Base-by-base conservation (phyloP, 768 basidiomycete genomes). In the Dioszegia hungarica region DNA sequence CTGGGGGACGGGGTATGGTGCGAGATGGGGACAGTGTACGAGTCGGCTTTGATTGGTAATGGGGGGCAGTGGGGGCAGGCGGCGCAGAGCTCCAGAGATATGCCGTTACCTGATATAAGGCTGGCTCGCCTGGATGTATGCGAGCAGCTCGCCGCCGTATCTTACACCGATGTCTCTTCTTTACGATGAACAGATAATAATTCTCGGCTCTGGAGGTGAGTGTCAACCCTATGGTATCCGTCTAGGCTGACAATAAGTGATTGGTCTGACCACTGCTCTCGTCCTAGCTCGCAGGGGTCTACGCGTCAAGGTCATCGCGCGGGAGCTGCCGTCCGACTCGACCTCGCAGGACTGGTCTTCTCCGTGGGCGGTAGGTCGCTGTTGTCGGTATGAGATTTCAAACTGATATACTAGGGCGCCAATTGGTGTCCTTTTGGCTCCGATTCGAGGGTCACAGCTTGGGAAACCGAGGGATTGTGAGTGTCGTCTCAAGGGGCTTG, bases 321-420 rank as follows among this genome's bases (percentile, higher is more conserved):
- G 70, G 43, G 77, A 78, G 52, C 50, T 76, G 19, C 75, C 77
- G 1, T 63, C 73, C 24, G 76, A 78, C 54, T 27, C 51, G 0
- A 27, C 60, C 24, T 63, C 60, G 12, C 48, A 61, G 2, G 66
- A 57, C 2, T 78, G 77, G 52, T 74, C 77, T 6, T 62, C 57
- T 22, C 77, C 77, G 0, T 78, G 77, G 77, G 75, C 77, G 0
- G 75, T 76, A 36, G 55, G 73, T 63, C 5, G 19, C 28, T 12
- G 15, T 24, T n/a, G 4, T 25, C n/a, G n/a, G n/a, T n/a, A n/a
- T n/a, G n/a, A n/a, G n/a, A n/a, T n/a, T n/a, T n/a, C n/a, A n/a
- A n/a, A n/a, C 6, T 45, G 24, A 10, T 8, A 17, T n/a, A 36
- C 15, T 2, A 74, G 72, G 75, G 73, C 5, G 70, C 69, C 15